A percentile compares a stretch with the other conserved stretches of the same genome.
These are phyloP conservation scores for Filobasidium uniguttulatum DNA, from an alignment of 1,284 basidiomycete genomes.

Conservation along the genomic window DNA sequence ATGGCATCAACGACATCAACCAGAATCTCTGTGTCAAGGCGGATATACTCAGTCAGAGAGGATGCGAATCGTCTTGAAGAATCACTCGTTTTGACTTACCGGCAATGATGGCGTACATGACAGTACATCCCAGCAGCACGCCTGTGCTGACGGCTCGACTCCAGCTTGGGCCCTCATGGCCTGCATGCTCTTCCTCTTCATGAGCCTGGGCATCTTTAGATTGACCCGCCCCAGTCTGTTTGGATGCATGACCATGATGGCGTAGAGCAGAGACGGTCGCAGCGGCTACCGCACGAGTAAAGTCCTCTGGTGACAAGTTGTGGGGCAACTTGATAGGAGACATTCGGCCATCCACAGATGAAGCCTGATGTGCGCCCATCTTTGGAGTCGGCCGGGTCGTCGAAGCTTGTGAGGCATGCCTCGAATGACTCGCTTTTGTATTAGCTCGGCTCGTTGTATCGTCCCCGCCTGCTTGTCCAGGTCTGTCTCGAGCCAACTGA, in stretches of 20 bases:
- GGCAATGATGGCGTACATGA: slow-evolving; percentile 88
- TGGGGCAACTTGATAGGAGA: slow-evolving; percentile 3
- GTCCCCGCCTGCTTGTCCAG: background rate
- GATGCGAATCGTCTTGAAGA: slow-evolving; percentile 5
- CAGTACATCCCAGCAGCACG: slow-evolving; percentile 76
- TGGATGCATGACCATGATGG: slow-evolving; percentile 41
- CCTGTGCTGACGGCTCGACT: slow-evolving; percentile 72
- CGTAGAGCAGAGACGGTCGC: slow-evolving; percentile 74
- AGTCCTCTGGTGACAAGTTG: slow-evolving; percentile 53
- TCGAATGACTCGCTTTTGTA: background rate
- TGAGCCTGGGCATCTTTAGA: background rate
- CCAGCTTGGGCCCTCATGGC: slow-evolving; percentile 94
- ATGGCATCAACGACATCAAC: slow-evolving; percentile 94
- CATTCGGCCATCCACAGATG: background rate
- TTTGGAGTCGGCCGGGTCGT: background rate
- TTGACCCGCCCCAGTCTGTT: slow-evolving; percentile 1
- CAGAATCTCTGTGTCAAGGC: slow-evolving; percentile 62
- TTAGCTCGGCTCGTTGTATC: too few species aligned
- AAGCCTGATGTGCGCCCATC: background rate
- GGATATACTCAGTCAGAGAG: background rate
- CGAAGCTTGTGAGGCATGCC: background rate
- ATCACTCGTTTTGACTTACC: slow-evolving; percentile 43
- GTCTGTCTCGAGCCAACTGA: background rate
- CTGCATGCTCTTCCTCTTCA: slow-evolving; percentile 51
- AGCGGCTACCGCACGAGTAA: slow-evolving; percentile 76